Evolutionary conservation across 2,329 filamentous ascomycete genomes (phyloP).

Genomic region (Exophiala lecanii-corni): DNA sequence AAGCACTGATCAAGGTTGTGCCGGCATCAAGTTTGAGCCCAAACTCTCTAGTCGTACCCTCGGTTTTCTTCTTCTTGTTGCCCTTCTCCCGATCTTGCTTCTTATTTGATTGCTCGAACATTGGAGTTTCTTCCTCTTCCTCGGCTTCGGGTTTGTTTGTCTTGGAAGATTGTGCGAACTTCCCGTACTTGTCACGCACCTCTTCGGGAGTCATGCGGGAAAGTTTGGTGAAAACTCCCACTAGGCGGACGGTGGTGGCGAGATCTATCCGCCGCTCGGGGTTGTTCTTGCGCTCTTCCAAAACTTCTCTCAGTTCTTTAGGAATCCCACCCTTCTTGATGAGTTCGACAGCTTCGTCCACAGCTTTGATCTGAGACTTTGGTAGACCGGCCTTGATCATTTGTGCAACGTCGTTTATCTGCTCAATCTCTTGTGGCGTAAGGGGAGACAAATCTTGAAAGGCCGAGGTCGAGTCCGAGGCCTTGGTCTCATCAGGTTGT

Average conservation of each 20-base stretch:
- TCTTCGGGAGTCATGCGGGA: constrained; percentile 48
- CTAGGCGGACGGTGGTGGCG: constrained; percentile 57
- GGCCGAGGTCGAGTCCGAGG: constrained; percentile 32
- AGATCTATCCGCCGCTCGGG: constrained; percentile 44
- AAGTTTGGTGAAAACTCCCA: constrained; percentile 53
- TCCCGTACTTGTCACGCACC: constrained; percentile 32
- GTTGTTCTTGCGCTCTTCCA: constrained; percentile 49
- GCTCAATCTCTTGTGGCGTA: constrained; percentile 52
- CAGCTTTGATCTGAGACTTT: constrained; percentile 53
- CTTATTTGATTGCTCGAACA: constrained; percentile 26
- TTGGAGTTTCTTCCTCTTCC: constrained; percentile 18
- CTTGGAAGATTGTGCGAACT: constrained; percentile 19
- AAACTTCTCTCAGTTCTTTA: constrained; percentile 59
- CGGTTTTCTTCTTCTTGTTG: constrained; percentile 29
- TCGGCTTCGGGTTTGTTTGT: constrained; percentile 22
- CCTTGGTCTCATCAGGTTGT: constrained; percentile 33
- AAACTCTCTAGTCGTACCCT: constrained; percentile 38
- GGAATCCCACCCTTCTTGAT: constrained; percentile 68
- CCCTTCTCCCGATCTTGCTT: constrained; percentile 30
- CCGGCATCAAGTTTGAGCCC: constrained; percentile 52
- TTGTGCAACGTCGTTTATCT: constrained; percentile 54
- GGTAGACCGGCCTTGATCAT: constrained; percentile 58
- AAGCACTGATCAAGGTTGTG: constrained; percentile 53
- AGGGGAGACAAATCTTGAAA: constrained; percentile 40
- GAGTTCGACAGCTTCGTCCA: constrained; percentile 57